Evolutionary conservation across 1,284 basidiomycete species (phyloP), one percentile per base, ranked within the genome.

Genomic region (Inonotus hispidus): DNA sequence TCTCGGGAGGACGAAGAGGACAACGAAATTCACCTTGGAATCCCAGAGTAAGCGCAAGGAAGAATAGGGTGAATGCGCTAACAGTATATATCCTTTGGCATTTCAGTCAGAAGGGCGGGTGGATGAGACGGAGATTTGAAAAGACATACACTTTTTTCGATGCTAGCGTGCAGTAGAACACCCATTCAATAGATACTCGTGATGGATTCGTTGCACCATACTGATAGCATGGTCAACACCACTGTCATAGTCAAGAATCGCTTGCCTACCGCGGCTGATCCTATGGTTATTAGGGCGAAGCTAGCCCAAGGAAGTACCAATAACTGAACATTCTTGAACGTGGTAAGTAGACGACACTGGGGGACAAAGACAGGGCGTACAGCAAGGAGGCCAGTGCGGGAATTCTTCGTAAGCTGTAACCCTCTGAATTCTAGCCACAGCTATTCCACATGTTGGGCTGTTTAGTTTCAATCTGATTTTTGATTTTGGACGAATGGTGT

Each of bases 101-200:
- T 29, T 2, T 4, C n/a, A 32, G 11, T 52, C 11, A 52, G 25
- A 10, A 49, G 23, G 5, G n/a, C n/a, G 16, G 19, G 19, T 43
- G n/a, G n/a, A 37, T 19, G 53, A 60, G 49, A 35, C n/a, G 39
- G 16, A 37, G 32, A 11, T 7, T 29, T 39, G 58, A 23, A 32
- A 23, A 14, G 23, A 43, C 62, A 8, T 56, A 63, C 62, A 63
- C 39, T 41, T 35, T 54, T 35, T 38, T 56, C 10, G 62, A 63
- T 13, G 37, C 25, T n/a, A 63, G 6, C 16, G 62, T 63, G 62
- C 62, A 63, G 27, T 63, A 63, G 53, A 63, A 63, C 8, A 43
- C 23, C 53, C 58, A 63, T 53, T 56, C 23, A 13, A 55, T 63
- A 14, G 62, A 60, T 16, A 63, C 62, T 13, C n/a, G 47, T n/a